Evolutionary conservation across 2,329 filamentous ascomycete genomes (phyloP).

Genomic region (Phaeosphaeriaceae sp.): DNA sequence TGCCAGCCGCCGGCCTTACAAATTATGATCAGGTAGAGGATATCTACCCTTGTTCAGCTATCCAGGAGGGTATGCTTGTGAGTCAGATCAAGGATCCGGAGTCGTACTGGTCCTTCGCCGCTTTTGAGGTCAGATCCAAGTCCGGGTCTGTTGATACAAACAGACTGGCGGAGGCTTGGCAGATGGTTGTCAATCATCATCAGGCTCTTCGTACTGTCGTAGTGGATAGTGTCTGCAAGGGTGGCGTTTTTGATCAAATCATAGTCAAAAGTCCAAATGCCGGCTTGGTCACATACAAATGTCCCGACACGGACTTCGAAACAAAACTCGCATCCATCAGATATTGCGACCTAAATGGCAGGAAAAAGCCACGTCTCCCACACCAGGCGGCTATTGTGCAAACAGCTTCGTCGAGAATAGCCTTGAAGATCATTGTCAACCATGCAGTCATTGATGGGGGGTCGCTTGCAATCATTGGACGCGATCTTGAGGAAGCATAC

Average conservation of each 20-base stretch:
- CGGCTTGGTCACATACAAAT: constrained; percentile 29
- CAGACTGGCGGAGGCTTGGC: constrained; percentile 35
- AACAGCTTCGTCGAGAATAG: constrained; percentile 33
- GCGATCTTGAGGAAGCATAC: constrained; percentile 41
- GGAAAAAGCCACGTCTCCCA: constrained; percentile 38
- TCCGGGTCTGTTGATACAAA: constrained; percentile 27
- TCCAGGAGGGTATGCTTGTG: constrained; percentile 44
- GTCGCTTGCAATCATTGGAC: constrained; percentile 37
- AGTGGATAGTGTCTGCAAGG: constrained; percentile 43
- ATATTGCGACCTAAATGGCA: constrained; percentile 34
- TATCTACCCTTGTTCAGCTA: constrained; percentile 42
- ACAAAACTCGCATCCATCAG: constrained; percentile 32
- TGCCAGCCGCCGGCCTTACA: constrained; percentile 27
- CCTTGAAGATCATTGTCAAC: constrained; percentile 46
- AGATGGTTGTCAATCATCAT: constrained; percentile 41
- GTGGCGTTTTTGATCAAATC: constrained; percentile 45
- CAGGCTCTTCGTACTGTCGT: constrained; percentile 43
- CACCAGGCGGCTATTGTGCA: constrained; percentile 41
- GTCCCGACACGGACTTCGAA: constrained; percentile 30
- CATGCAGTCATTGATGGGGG: constrained; percentile 45
- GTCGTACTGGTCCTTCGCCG: constrained; percentile 39
- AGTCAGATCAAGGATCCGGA: constrained; percentile 40
- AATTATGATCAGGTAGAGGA: constrained; percentile 37
- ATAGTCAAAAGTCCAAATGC: constrained; percentile 35
- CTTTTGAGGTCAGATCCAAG: constrained; percentile 36